Evolutionary conservation across 306 rosid species (phyloP), one percentile per base, ranked within the genome.

Genomic region (Ziziphus jujuba): DNA sequence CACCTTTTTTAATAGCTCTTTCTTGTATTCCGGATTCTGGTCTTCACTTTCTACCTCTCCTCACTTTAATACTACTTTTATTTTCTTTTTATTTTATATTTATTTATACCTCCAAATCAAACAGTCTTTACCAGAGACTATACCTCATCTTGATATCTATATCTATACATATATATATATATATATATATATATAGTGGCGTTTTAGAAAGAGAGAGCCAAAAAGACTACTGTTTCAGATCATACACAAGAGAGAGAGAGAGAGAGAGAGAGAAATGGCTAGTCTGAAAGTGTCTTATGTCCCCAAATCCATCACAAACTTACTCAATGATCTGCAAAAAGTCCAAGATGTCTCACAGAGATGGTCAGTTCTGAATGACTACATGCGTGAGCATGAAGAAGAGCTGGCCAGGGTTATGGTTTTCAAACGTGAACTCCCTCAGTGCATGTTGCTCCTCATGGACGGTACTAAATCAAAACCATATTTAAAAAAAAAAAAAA

Each of bases 21-120:
- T 28, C 33, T 6, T 59, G 52, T 28, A 75, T 60, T 44, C 40
- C n/a, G 63, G 73, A 75, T 67, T 60, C 57, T 53, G 50, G 55
- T 53, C 20, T 28, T 11, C 5, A 38, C 17, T 61, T 11, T 53
- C 48, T 15, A 15, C 21, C 21, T n/a, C 57, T 34, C 36, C 55
- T 45, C 36, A n/a, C 49, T 44, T 11, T 53, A 36, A n/a, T 17
- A 40, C 45, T 5, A 6, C 11, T 38, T 34, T 61, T 50, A 22
- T 33, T 7, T 28, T 43, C 4, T 21, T 1, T 40, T 40, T 12
- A 10, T 2, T 40, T 12, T 40, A 12, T 40, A 40, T 40, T 40
- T 40, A 40, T 40, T 40, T 40, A 40, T 40, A 40, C 45, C 45
- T 40, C 45, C 12, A 40, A 0, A 40, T 28, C 4, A 28, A 28